phyloP scores from a whole-genome alignment of 2,329 filamentous ascomycete species.

The Monosporascus sp. region DNA sequence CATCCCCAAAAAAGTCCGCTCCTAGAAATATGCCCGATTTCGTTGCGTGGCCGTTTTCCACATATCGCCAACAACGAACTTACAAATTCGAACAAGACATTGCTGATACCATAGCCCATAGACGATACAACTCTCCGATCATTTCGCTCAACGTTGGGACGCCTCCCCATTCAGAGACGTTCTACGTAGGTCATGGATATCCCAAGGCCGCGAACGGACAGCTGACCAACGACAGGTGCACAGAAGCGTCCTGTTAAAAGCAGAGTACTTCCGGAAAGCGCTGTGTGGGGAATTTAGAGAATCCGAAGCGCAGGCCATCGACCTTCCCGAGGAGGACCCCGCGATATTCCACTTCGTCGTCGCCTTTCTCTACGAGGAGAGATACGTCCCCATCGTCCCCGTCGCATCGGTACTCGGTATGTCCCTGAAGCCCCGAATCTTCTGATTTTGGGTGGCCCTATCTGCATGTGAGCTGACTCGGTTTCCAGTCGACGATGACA shows the following conservation, averaged over 20 bases:
- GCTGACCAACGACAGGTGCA: constrained; percentile 33
- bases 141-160: constrained; percentile 40
- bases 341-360: constrained; percentile 46
- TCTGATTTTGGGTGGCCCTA: neutral
- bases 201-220: constrained; percentile 4
- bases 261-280: constrained; percentile 44
- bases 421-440: constrained; percentile 4
- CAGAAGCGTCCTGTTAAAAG: constrained; percentile 37
- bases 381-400: constrained; percentile 40
- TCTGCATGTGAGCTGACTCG: constrained; percentile 6
- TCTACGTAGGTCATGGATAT: constrained; percentile 28
- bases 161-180: constrained; percentile 36
- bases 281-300: constrained; percentile 43
- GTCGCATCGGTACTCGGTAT: constrained; percentile 33
- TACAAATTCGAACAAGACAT: constrained; percentile 2
- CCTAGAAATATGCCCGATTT: too few relatives aligned
- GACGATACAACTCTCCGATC: constrained; percentile 39
- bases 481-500: constrained; percentile 22
- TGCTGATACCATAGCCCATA: constrained; percentile 15
- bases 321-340: constrained; percentile 46
- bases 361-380: constrained; percentile 44
- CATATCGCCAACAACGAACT: neutral
- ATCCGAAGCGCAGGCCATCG: constrained; percentile 38
- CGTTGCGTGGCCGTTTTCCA: too few relatives aligned
- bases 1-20: too few relatives aligned